phyloP scores from a whole-genome alignment of 2,329 filamentous ascomycete species.

The Oidium heveae region DNA sequence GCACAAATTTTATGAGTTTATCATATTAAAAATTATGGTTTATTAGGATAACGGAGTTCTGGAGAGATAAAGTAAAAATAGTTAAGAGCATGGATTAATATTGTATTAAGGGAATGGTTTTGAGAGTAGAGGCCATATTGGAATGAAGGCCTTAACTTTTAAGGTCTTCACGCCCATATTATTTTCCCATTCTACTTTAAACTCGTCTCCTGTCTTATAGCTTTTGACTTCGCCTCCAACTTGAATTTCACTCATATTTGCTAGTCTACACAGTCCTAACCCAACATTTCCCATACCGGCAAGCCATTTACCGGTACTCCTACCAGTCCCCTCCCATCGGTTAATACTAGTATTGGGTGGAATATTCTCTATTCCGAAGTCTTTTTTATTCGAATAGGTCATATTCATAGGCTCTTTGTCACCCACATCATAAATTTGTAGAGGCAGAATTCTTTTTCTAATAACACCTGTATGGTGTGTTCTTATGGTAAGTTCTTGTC shows the following conservation, averaged over 20 bases:
- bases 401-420: conserved; percentile 18
- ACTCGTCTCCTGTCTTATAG: conserved; percentile 20
- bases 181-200: conserved; percentile 22
- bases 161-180: conserved; percentile 19
- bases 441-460: conserved; percentile 66
- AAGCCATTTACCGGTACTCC: conserved; percentile 62
- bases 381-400: conserved; percentile 20
- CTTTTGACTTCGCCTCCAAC: conserved; percentile 29
- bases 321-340: conserved; percentile 28
- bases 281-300: conserved; percentile 63
- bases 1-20: conserved; percentile 8
- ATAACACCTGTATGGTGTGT: conserved; percentile 89
- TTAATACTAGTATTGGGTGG: conserved; percentile 22
- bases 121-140: conserved; percentile 33
- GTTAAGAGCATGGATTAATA: no score
- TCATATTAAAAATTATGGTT: no score
- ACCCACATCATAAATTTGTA: conserved; percentile 37
- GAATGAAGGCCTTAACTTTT: conserved; percentile 57
- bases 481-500: conserved; percentile 86
- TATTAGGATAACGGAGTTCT: no score
- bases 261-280: conserved; percentile 62
- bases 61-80: no score
- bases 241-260: conserved; percentile 67
- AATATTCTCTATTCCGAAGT: conserved; percentile 10
- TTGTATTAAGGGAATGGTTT: not conserved